phyloP scores from a whole-genome alignment of 805 yeast species.

The Barnettozyma sp. region DNA sequence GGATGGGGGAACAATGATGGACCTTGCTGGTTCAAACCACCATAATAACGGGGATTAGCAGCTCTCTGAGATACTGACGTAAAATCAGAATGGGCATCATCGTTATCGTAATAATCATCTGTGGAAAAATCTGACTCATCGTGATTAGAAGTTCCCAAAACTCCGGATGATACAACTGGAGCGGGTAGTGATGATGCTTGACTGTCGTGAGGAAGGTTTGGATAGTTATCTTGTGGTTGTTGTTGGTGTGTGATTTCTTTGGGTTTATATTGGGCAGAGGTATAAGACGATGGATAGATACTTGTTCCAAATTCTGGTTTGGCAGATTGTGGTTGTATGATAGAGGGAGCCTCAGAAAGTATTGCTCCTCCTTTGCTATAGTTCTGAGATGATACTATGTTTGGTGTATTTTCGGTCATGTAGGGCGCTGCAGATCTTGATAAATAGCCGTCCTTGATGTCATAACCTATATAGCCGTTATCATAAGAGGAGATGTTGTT shows the following conservation, averaged over 20 bases:
- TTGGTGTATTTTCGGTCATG: constrained; percentile 25
- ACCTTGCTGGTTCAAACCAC: constrained; percentile 27
- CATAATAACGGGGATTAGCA: constrained; percentile 49
- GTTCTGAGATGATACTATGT: constrained; percentile 22
- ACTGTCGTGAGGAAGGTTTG: too few relatives aligned
- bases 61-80: constrained; percentile 78
- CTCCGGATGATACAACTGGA: constrained; percentile 5
- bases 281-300: constrained; percentile 15
- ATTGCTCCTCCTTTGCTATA: constrained; percentile 20
- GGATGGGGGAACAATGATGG: constrained; percentile 22
- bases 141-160: constrained; percentile 10
- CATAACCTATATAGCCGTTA: constrained; percentile 15
- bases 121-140: constrained; percentile 11
- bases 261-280: constrained; percentile 13
- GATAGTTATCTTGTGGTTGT: too few relatives aligned
- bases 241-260: not conserved
- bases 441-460: too few relatives aligned
- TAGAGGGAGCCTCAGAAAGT: constrained; percentile 19
- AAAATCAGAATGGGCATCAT: constrained; percentile 48
- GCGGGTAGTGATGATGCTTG: too few relatives aligned
- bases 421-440: too few relatives aligned
- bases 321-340: constrained; percentile 21
- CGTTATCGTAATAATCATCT: constrained; percentile 11
- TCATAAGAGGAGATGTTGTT: constrained; percentile 1
- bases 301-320: constrained; percentile 20